Evolutionary conservation across 768 basidiomycete species (phyloP), one percentile per base, ranked within the genome.

Genomic region (Phylloporus sp.): DNA sequence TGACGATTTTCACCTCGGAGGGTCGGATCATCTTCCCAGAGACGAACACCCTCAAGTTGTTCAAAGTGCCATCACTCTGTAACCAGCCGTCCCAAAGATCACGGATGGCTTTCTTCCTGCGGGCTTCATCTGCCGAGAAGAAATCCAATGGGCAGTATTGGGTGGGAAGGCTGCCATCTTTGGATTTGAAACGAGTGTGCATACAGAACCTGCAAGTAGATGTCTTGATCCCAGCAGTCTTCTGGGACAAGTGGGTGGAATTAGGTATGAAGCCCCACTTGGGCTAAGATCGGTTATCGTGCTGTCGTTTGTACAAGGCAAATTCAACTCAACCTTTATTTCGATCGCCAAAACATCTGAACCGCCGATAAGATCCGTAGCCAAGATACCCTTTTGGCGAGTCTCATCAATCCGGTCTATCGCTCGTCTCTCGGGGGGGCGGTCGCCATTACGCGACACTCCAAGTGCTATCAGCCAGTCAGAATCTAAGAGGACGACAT

Each of bases 251-350:
- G 68, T 86, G 77, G 2, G 61, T 57, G 6, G 77, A 62, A 28
- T 74, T 76, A 3, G 95, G 93, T 34, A 97, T 70, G 69, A 99
- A 97, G 4, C 85, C 92, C 95, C 95, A 99, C 75, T 99, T 99
- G 28, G 95, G 95, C 95, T 97, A 63, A 5, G 28, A 44, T 49
- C 18, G 45, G 39, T 58, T 23, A 54, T 12, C 42, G 42, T 23
- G 31, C 23, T 40, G 36, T 40, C 24, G 28, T n/a, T 42, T 18
- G 35, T 32, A 42, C 15, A 23, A 47, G 56, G 18, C 22, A 23
- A 26, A 20, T 39, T 41, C 24, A 41, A 47, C 54, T 66, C 54
- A 53, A 91, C 95, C 83, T 98, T 98, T 68, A 97, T 91, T 72
- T 97, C 95, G 4, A 97, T 78, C 3, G 87, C 82, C 40, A 93